Conservation (phyloP, 768 basidiomycete species). For the Fistulinella prunicolor region DNA sequence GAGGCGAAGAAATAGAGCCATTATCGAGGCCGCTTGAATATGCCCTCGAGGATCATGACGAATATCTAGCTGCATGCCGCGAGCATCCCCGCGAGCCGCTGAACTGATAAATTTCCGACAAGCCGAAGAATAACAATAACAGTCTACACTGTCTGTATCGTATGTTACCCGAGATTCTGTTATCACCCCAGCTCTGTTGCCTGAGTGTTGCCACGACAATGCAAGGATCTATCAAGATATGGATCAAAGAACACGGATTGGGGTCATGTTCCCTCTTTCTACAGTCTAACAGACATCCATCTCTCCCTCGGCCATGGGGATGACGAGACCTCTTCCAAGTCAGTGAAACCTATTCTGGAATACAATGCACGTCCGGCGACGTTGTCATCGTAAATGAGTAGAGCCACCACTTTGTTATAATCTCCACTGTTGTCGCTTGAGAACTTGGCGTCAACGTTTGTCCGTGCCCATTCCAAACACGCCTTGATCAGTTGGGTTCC, state of each 20-base stretch:
- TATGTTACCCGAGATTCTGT: background rate
- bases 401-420: conserved; percentile 15
- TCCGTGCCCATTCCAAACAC: conserved; percentile 25
- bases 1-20: conserved; percentile 31
- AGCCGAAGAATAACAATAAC: background rate
- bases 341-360: conserved; percentile 20
- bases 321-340: conserved; percentile 8
- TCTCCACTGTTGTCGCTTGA: background rate
- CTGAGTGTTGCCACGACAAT: no score
- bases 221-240: no score
- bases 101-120: background rate
- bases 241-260: no score
- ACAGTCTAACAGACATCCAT: conserved; percentile 31
- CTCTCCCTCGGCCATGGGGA: conserved; percentile 8
- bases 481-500: conserved; percentile 11
- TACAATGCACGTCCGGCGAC: conserved; percentile 16
- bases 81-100: conserved; percentile 10
- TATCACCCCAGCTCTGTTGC: no score
- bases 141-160: background rate
- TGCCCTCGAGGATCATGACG: conserved; percentile 6
- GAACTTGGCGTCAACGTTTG: conserved; percentile 14
- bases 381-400: conserved; percentile 18
- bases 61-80: conserved; percentile 1
- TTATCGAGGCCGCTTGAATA: conserved; percentile 11
- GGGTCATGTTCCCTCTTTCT: background rate